These are phyloP conservation scores for Kockovaella imperatae DNA, from an alignment of 768 basidiomycete species.

Conservation along the genomic window DNA sequence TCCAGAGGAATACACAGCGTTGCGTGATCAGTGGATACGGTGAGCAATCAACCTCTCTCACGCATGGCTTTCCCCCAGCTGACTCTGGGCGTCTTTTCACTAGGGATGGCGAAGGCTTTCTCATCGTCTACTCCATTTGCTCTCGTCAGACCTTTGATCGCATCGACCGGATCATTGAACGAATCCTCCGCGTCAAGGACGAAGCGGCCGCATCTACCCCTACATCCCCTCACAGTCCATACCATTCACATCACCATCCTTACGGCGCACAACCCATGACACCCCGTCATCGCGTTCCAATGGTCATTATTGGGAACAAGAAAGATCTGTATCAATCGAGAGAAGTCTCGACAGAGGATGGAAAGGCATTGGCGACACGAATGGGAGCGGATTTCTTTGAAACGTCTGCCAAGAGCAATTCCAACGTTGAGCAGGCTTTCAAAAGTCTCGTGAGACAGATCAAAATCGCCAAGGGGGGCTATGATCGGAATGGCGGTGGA, in stretches of 20 bases:
- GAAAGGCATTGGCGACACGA: constrained; percentile 65
- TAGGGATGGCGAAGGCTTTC: constrained; percentile 96
- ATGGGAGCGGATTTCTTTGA: constrained; percentile 93
- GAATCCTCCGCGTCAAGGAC: constrained; percentile 81
- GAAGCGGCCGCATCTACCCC: constrained; percentile 15
- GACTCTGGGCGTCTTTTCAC: neutral
- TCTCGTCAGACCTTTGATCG: constrained; percentile 87
- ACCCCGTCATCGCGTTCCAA: constrained; percentile 55
- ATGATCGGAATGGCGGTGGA: constrained; percentile 42
- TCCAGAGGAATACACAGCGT: constrained; percentile 89
- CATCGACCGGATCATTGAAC: constrained; percentile 79
- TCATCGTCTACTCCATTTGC: constrained; percentile 92
- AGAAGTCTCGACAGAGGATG: constrained; percentile 87
- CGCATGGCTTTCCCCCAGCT: neutral
- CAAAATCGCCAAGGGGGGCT: constrained; percentile 23
- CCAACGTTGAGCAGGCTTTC: constrained; percentile 86
- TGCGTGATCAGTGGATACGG: constrained; percentile 98
- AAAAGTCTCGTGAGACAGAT: constrained; percentile 60
- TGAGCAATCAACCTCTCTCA: constrained; percentile 41
- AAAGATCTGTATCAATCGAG: constrained; percentile 84
- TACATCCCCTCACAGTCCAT: neutral
- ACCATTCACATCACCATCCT: neutral
- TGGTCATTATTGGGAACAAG: constrained; percentile 96
- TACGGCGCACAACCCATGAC: neutral
- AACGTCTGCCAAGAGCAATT: constrained; percentile 89